These are phyloP conservation scores for Plectosphaerella sp. DNA, from an alignment of 2,329 filamentous ascomycete genomes.

Conservation along the genomic window DNA sequence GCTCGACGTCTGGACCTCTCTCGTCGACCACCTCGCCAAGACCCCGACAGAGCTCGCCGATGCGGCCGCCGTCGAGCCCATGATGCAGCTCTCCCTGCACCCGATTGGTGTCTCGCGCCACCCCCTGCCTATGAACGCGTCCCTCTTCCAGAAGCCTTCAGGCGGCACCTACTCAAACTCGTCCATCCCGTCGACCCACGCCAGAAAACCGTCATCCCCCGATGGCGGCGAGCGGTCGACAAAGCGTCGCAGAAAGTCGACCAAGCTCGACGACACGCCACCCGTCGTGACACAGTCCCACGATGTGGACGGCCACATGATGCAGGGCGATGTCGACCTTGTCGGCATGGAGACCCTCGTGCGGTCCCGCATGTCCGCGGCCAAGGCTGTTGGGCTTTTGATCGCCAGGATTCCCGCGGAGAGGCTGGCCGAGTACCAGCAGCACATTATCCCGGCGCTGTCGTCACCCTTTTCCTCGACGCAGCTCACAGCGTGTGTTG, in stretches of 20 bases:
- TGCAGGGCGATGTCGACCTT: slow-evolving; percentile 92
- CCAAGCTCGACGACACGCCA: slow-evolving; percentile 72
- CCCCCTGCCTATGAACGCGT: slow-evolving; percentile 86
- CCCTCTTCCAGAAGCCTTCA: slow-evolving; percentile 88
- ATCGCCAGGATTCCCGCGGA: slow-evolving; percentile 71
- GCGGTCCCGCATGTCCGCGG: slow-evolving; percentile 82
- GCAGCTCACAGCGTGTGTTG: slow-evolving; percentile 76
- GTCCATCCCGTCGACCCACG: slow-evolving; percentile 36
- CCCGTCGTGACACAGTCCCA: slow-evolving; percentile 66
- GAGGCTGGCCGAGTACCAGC: slow-evolving; percentile 59
- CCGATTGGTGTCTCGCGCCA: slow-evolving; percentile 89
- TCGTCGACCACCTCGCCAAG: slow-evolving; percentile 65
- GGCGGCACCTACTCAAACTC: slow-evolving; percentile 70
- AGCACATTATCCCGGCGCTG: slow-evolving; percentile 61
- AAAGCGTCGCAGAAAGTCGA: slow-evolving; percentile 77
- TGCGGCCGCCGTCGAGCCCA: slow-evolving; percentile 67
- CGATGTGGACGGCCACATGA: slow-evolving; percentile 97
- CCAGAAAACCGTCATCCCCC: slow-evolving; percentile 46
- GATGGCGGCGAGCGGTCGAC: slow-evolving; percentile 57
- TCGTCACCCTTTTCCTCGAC: slow-evolving; percentile 76
- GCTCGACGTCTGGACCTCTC: slow-evolving; percentile 78
- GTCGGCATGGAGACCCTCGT: slow-evolving; percentile 87
- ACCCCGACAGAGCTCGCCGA: slow-evolving; percentile 60
- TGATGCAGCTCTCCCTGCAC: slow-evolving; percentile 80
- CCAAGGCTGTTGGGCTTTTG: slow-evolving; percentile 78